Conservation (phyloP, 208 protist species). For the Acanthamoeba comandoni region DNA sequence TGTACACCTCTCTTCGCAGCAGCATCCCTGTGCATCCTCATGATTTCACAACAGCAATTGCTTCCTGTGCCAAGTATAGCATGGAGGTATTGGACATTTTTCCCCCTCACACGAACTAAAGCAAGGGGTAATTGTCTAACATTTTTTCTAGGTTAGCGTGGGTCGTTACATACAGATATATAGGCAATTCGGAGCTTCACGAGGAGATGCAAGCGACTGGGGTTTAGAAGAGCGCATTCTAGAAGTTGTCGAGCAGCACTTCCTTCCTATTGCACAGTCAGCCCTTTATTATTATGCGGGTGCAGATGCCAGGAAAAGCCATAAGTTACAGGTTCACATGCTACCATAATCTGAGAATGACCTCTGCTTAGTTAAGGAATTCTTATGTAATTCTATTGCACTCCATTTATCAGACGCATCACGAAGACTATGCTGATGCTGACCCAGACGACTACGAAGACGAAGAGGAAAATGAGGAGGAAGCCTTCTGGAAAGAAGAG, state of each 20-base stretch:
- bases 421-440: neutral
- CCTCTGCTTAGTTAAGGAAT: no score
- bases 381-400: no score
- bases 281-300: no score
- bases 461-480: conserved; percentile 59
- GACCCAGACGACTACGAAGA: conserved; percentile 34
- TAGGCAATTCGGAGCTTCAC: neutral
- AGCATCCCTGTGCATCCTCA: conserved; percentile 57
- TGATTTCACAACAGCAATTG: conserved; percentile 17
- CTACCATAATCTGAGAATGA: neutral
- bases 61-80: neutral
- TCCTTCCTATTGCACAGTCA: no score
- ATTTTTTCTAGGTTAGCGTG: neutral
- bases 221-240: neutral
- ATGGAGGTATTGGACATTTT: no score
- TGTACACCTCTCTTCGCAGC: conserved; percentile 65
- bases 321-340: no score
- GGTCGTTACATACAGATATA: conserved; percentile 4
- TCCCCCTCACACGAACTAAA: neutral
- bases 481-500: conserved; percentile 71
- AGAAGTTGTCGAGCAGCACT: no score
- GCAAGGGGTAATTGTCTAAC: neutral
- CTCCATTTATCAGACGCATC: no score
- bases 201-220: neutral
- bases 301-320: no score